These are phyloP conservation scores for Aspergillus saccharolyticus DNA, from an alignment of 495 filamentous ascomycete species.

Conservation along the genomic window DNA sequence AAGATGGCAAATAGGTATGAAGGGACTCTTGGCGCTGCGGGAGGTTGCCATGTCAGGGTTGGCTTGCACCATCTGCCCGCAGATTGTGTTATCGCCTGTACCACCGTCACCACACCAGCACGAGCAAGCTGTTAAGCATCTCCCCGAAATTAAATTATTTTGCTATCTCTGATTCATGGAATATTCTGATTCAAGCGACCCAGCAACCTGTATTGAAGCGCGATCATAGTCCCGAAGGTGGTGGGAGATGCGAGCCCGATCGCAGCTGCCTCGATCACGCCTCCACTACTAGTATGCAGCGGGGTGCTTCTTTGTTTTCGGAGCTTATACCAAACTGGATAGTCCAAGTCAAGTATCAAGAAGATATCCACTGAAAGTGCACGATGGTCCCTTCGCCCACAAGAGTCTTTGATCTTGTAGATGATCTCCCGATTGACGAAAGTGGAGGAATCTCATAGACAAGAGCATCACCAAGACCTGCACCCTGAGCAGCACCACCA, in stretches of 20 bases:
- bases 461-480: no score
- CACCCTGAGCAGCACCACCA: no score
- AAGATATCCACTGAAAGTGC: no score
- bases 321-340: no score
- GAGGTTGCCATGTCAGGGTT: not conserved
- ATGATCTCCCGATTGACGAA: no score
- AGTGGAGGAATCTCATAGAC: no score
- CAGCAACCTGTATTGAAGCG: not conserved
- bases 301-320: not conserved
- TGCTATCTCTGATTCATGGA: not conserved
- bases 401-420: no score
- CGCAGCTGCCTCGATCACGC: not conserved
- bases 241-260: not conserved
- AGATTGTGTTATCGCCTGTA: not conserved
- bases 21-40: not conserved
- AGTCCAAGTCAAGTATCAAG: no score
- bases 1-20: not conserved
- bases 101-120: not conserved
- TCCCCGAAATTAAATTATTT: not conserved
- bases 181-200: not conserved
- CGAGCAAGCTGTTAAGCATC: not conserved
- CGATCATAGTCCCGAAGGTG: not conserved
- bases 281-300: not conserved
- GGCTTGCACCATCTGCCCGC: not conserved
- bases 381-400: no score